Conservation (phyloP, 306 rosid species). For the Senna tora region DNA sequence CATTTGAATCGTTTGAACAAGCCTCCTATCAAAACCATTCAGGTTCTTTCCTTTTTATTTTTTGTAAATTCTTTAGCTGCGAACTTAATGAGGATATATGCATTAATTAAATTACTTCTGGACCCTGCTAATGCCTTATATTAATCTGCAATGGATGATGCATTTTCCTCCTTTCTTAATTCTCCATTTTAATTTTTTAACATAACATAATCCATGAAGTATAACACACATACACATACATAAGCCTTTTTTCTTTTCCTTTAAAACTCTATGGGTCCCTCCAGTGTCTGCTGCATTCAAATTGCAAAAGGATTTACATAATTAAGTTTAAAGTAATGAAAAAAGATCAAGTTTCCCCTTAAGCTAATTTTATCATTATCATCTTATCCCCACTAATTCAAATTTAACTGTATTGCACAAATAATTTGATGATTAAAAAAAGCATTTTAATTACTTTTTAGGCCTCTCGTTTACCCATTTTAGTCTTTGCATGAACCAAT, state of each 20-base stretch:
- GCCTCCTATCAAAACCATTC: slow-evolving; percentile 73
- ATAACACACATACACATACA: neutral
- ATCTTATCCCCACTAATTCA: slow-evolving; percentile 4
- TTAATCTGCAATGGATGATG: neutral
- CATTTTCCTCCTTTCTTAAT: slow-evolving; percentile 23
- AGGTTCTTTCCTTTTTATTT: slow-evolving; percentile 58
- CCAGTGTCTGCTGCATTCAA: slow-evolving; percentile 20
- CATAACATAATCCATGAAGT: slow-evolving; percentile 27
- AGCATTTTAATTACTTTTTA: neutral
- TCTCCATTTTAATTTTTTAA: neutral
- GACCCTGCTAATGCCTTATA: neutral
- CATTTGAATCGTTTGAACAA: slow-evolving; percentile 91
- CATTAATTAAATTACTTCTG: slow-evolving; percentile 1
- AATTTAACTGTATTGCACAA: neutral
- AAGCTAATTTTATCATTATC: slow-evolving; percentile 19
- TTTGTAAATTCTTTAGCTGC: too few species aligned
- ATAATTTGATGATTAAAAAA: slow-evolving; percentile 23
- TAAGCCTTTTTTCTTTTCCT: slow-evolving; percentile 5
- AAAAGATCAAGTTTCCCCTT: slow-evolving; percentile 15
- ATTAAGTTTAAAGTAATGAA: slow-evolving; percentile 2
- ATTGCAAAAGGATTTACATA: neutral
- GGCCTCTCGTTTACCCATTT: neutral
- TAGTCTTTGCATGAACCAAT: slow-evolving; percentile 11
- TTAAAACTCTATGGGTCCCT: neutral
- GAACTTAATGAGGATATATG: slow-evolving; percentile 33